phyloP scores from a whole-genome alignment of 495 filamentous ascomycete genomes.

The Parathielavia hyrcaniae region DNA sequence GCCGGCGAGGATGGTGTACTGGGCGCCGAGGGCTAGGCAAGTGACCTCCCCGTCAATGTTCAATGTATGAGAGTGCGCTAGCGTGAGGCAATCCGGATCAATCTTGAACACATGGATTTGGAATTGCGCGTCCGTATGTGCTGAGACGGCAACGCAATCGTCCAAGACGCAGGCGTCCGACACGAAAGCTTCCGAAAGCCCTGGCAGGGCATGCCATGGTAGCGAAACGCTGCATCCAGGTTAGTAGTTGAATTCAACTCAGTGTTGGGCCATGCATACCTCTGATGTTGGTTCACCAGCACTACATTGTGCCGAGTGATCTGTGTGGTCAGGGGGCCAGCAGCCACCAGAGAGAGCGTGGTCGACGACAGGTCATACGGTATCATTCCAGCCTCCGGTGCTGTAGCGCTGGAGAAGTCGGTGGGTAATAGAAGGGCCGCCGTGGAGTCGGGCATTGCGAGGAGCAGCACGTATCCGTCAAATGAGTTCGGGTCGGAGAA shows the following conservation, averaged over 20 bases:
- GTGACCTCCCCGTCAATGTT: slow-evolving; percentile 39
- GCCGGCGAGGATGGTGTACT: slow-evolving; percentile 30
- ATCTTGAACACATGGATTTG: slow-evolving; percentile 32
- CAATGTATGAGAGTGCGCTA: slow-evolving; percentile 19
- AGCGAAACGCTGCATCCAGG: slow-evolving; percentile 25
- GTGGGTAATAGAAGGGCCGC: slow-evolving; percentile 34
- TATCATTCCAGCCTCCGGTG: slow-evolving; percentile 34
- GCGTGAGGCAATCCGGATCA: slow-evolving; percentile 18
- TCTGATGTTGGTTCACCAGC: slow-evolving; percentile 21
- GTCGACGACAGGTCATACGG: slow-evolving; percentile 47
- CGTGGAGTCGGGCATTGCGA: slow-evolving; percentile 46
- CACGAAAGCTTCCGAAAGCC: slow-evolving; percentile 21
- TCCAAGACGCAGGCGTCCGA: slow-evolving; percentile 32
- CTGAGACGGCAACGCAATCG: slow-evolving; percentile 33
- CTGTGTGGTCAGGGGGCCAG: slow-evolving; percentile 43
- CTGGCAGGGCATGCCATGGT: slow-evolving; percentile 22
- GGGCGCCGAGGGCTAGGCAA: slow-evolving; percentile 28
- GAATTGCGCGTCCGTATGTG: slow-evolving; percentile 29
- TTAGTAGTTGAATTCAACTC: slow-evolving; percentile 11
- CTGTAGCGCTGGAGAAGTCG: slow-evolving; percentile 34
- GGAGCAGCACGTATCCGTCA: slow-evolving; percentile 39
- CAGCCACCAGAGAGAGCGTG: slow-evolving; percentile 50
- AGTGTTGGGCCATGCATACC: slow-evolving; percentile 9
- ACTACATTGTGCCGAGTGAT: slow-evolving; percentile 49
- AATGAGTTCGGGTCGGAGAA: slow-evolving; percentile 14